Conservation (phyloP, 2,329 filamentous ascomycete genomes). For the Aspergillus sp. region DNA sequence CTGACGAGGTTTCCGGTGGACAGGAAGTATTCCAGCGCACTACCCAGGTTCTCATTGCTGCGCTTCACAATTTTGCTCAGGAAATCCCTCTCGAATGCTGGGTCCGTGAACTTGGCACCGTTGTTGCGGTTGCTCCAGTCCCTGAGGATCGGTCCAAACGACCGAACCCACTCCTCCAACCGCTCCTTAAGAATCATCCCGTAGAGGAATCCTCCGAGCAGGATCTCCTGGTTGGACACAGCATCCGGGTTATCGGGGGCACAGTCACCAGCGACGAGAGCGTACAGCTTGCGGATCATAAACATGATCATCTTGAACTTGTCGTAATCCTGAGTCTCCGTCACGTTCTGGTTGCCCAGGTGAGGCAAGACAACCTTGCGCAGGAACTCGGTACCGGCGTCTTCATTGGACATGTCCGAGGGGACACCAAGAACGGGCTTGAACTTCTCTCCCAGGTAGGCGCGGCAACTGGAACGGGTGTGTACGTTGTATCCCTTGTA, state of each 20-base stretch:
- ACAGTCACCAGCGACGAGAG: slow-evolving; percentile 88
- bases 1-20: slow-evolving; percentile 93
- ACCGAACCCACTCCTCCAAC: slow-evolving; percentile 83
- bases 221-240: slow-evolving; percentile 90
- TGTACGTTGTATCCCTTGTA: slow-evolving; percentile 90
- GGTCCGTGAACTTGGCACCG: slow-evolving; percentile 65
- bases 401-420: slow-evolving; percentile 79
- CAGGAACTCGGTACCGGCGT: slow-evolving; percentile 87
- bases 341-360: slow-evolving; percentile 80
- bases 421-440: slow-evolving; percentile 80
- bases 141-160: slow-evolving; percentile 52
- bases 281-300: slow-evolving; percentile 94
- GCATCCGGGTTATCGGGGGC: slow-evolving; percentile 94
- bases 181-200: slow-evolving; percentile 94
- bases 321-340: slow-evolving; percentile 77
- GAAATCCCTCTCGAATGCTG: slow-evolving; percentile 77
- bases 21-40: slow-evolving; percentile 88
- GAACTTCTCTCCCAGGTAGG: slow-evolving; percentile 89
- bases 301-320: slow-evolving; percentile 94
- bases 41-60: slow-evolving; percentile 84
- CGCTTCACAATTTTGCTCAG: slow-evolving; percentile 71
- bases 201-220: slow-evolving; percentile 90
- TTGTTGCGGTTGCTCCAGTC: slow-evolving; percentile 56
- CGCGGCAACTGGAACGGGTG: slow-evolving; percentile 74
- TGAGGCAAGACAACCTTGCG: slow-evolving; percentile 88